Evolutionary conservation across 2,329 filamentous ascomycete species (phyloP).

Genomic region (Pseudomassariella vexata): DNA sequence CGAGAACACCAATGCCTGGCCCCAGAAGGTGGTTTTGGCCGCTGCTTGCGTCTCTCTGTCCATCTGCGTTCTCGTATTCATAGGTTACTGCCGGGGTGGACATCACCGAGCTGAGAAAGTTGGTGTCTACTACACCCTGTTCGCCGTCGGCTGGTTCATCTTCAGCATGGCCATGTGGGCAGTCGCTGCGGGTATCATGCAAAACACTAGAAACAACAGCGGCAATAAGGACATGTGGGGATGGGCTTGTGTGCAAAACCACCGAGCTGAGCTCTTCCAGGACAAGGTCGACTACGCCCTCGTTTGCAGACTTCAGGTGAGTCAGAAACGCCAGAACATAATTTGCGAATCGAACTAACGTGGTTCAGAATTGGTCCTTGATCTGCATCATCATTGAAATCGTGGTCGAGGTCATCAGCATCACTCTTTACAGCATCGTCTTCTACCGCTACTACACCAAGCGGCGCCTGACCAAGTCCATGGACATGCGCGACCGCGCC

Average conservation of each 20-base stretch:
- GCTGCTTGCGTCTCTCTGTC: slow-evolving; percentile 76
- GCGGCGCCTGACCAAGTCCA: slow-evolving; percentile 89
- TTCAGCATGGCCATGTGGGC: slow-evolving; percentile 92
- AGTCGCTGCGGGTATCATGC: slow-evolving; percentile 76
- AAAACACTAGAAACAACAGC: slow-evolving; percentile 67
- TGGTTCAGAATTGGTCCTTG: slow-evolving; percentile 76
- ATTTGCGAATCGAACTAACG: too few species aligned
- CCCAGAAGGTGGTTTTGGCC: slow-evolving; percentile 75
- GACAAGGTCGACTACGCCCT: slow-evolving; percentile 83
- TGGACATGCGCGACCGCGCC: slow-evolving; percentile 91
- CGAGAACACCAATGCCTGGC: slow-evolving; percentile 73
- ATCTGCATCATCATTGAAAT: slow-evolving; percentile 98
- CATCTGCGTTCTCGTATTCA: slow-evolving; percentile 74
- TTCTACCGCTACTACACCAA: slow-evolving; percentile 99
- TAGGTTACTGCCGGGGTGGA: slow-evolving; percentile 82
- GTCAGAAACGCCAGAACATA: slow-evolving; percentile 20
- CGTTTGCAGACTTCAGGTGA: slow-evolving; percentile 80
- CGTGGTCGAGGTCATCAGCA: slow-evolving; percentile 85
- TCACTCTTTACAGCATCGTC: slow-evolving; percentile 86
- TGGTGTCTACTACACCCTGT: slow-evolving; percentile 90
- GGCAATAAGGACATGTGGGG: slow-evolving; percentile 91
- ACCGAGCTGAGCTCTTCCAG: slow-evolving; percentile 68
- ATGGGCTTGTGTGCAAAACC: slow-evolving; percentile 93
- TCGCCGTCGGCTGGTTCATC: slow-evolving; percentile 89
- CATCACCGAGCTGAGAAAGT: slow-evolving; percentile 88